Base-by-base conservation (phyloP, 2,329 filamentous ascomycete species). In the Ophiostoma australiae region DNA sequence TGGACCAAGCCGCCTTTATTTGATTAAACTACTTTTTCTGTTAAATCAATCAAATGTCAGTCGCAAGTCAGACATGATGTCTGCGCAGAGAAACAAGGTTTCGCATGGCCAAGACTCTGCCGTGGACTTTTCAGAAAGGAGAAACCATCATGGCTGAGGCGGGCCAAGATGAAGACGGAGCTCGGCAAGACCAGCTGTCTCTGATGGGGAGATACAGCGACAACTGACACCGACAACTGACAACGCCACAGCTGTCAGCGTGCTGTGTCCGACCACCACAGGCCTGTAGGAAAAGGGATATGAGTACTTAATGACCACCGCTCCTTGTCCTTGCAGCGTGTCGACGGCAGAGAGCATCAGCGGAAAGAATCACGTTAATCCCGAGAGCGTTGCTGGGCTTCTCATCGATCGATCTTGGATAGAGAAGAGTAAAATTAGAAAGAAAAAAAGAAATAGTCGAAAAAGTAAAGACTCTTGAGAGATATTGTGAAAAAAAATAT, bases 361-460 rank as follows among this genome's bases (percentile, higher is more conserved):
- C 39, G 15, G 39, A 41, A 11, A 41, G 1, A 13, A 13, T 4
- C 20, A 27, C 58, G 15, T 27, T 31, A 63, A 63, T 33, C 58
- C 58, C 58, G 27, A 63, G 58, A 63, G 58, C 58, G 58, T 63
- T 20, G 31, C 58, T 63, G 35, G 58, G 58, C 58, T 58, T 58
- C 52, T 11, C n/a, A 58, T 15, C 17, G 58, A 35, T 63, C 31
- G 31, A 35, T 35, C 15, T 35, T 41, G 39, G 11, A n/a, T n/a
- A n/a, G n/a, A n/a, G 39, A 3, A 10, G 39, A 41, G 8, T 37
- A 8, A 8, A 37, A 37, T 4, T 37, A 8, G 35, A 8, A 10
- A 41, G 17, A 20, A 6, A 27, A 31, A 58, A 11, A n/a, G 52
- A 58, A 11, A 58, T 58, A 58, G 2, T 23, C 7, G 52, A 17